These are phyloP conservation scores for Kwoniella sp. DNA, from an alignment of 768 basidiomycete genomes.

Conservation along the genomic window DNA sequence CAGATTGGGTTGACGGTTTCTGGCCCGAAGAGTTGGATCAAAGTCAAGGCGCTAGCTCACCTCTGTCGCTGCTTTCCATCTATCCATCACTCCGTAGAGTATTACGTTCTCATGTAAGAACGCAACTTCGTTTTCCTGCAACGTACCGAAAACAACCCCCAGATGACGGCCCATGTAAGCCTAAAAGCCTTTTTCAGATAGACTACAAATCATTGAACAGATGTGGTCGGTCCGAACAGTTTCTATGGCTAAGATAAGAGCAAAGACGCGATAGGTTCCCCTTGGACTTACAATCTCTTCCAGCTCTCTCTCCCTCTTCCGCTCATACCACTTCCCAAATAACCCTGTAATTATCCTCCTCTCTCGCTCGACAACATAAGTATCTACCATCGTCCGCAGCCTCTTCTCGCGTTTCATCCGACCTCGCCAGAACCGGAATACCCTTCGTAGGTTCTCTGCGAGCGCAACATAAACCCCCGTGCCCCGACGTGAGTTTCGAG, in stretches of 20 bases:
- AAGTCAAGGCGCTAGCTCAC: too few species aligned
- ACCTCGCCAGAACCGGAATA: constrained; percentile 21
- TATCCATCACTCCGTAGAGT: constrained; percentile 44
- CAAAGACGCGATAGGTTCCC: too few species aligned
- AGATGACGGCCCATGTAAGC: neutral
- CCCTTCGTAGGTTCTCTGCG: constrained; percentile 21
- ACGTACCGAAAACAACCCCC: neutral
- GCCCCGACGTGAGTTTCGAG: too few species aligned
- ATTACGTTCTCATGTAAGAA: constrained; percentile 42
- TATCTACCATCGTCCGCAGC: neutral
- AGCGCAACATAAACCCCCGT: neutral
- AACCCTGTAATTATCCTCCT: constrained; percentile 6
- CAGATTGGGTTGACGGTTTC: too few species aligned
- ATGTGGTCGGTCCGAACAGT: too few species aligned
- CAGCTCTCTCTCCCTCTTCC: constrained; percentile 29
- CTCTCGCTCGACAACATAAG: constrained; percentile 6
- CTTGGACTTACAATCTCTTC: constrained; percentile 27
- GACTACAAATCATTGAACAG: too few species aligned
- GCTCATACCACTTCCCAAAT: constrained; percentile 24
- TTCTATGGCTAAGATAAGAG: too few species aligned
- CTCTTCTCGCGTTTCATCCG: neutral
- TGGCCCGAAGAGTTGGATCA: too few species aligned
- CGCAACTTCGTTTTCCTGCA: constrained; percentile 40
- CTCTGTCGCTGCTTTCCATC: constrained; percentile 36
- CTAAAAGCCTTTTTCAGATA: too few species aligned